Evolutionary conservation across 108 stramenopile genomes (phyloP).

Genomic region (Discostella pseudostelligera): DNA sequence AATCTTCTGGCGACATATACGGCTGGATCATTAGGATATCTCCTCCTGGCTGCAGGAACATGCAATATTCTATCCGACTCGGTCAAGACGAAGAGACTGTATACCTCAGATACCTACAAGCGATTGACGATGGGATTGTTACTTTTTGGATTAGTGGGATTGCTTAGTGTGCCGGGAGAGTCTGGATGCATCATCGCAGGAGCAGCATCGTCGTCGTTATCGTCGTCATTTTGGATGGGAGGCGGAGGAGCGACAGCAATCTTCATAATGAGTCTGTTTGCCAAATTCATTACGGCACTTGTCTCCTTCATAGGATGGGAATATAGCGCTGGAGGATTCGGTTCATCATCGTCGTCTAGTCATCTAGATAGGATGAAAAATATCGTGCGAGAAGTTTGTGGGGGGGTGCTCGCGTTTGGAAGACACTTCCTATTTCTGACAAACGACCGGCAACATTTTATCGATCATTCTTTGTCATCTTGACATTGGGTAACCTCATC

Average conservation of each 20-base stretch:
- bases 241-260: neutral
- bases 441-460: constrained; percentile 38
- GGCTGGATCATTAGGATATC: constrained; percentile 23
- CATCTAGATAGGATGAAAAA: constrained; percentile 10
- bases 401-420: constrained; percentile 13
- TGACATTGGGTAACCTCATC: constrained; percentile 21
- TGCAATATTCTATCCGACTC: constrained; percentile 28
- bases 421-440: constrained; percentile 16
- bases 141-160: constrained; percentile 28
- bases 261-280: constrained; percentile 8
- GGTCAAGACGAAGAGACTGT: constrained; percentile 11
- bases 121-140: constrained; percentile 29
- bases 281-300: constrained; percentile 22
- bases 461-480: constrained; percentile 30
- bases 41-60: constrained; percentile 23
- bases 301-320: constrained; percentile 40
- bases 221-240: too few relatives aligned
- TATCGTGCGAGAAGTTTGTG: constrained; percentile 8
- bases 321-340: constrained; percentile 27
- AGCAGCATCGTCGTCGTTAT: neutral
- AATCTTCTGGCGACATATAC: constrained; percentile 29
- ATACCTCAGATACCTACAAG: constrained; percentile 33
- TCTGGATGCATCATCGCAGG: constrained; percentile 11
- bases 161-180: constrained; percentile 34
- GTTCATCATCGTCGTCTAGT: neutral